These are phyloP conservation scores for Saccharomycopsis phalli DNA, from an alignment of 1,139 yeast species.

Conservation along the genomic window DNA sequence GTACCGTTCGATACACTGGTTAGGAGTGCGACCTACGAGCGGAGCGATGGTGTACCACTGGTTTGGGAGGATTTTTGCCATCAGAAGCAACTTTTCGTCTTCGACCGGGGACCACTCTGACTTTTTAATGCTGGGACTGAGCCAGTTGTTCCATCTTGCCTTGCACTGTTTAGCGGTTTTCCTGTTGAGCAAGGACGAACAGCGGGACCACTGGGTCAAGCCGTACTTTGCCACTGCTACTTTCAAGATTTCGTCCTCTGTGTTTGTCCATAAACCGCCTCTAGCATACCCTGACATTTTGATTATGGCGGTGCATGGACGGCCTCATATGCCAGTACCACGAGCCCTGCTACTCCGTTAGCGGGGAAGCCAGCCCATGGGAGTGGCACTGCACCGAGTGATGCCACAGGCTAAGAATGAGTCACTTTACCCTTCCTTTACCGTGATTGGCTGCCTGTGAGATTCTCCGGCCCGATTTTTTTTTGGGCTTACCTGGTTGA, in stretches of 20 bases:
- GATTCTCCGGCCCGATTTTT: constrained; percentile 3
- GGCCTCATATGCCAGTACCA: too few relatives aligned
- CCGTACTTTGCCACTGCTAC: constrained; percentile 95
- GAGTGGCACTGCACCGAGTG: too few relatives aligned
- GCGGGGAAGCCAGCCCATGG: too few relatives aligned
- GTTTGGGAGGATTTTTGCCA: constrained; percentile 72
- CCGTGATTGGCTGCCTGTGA: not conserved
- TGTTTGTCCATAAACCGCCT: constrained; percentile 21
- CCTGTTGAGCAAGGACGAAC: constrained; percentile 74
- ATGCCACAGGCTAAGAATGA: too few relatives aligned
- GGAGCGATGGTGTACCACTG: constrained; percentile 92
- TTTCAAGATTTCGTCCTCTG: constrained; percentile 64
- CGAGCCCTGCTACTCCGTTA: too few relatives aligned
- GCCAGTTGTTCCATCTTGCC: constrained; percentile 86
- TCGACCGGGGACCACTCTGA: constrained; percentile 67
- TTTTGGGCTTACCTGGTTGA: too few relatives aligned
- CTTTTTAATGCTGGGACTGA: constrained; percentile 64
- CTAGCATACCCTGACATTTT: constrained; percentile 15
- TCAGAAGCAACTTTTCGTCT: constrained; percentile 59
- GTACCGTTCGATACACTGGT: constrained; percentile 83
- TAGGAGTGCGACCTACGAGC: constrained; percentile 74
- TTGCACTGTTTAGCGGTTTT: constrained; percentile 90
- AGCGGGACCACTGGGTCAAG: constrained; percentile 88
- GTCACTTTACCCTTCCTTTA: not conserved
- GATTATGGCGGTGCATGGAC: too few relatives aligned